These are phyloP conservation scores for Rhizophagus clarus DNA, from an alignment of 192 early-diverging fungal genomes.

Conservation along the genomic window DNA sequence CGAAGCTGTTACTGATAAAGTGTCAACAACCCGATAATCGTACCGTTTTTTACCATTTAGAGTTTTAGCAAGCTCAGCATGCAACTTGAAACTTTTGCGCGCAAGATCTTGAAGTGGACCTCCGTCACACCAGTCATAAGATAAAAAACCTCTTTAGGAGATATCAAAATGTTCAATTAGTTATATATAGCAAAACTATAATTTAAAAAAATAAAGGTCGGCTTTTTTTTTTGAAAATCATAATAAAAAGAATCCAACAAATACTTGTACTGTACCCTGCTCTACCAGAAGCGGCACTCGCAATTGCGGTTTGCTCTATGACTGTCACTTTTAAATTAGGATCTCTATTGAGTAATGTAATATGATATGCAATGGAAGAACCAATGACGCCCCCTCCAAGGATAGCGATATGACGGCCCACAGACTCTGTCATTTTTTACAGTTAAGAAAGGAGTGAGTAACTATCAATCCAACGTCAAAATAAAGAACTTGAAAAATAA, in stretches of 20 bases:
- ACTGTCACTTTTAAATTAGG: slow-evolving; percentile 39
- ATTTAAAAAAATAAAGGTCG: not conserved
- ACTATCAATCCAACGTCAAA: not conserved
- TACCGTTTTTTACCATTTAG: slow-evolving; percentile 41
- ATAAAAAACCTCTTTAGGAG: slow-evolving; percentile 43
- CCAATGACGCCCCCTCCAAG: slow-evolving; percentile 51
- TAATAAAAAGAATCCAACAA: not conserved
- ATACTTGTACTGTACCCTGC: slow-evolving; percentile 33
- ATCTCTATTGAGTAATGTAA: slow-evolving; percentile 35
- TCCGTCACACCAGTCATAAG: slow-evolving; percentile 47
- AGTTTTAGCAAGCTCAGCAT: slow-evolving; percentile 41
- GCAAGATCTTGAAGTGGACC: slow-evolving; percentile 36
- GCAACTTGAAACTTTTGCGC: slow-evolving; percentile 44
- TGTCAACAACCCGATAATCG: slow-evolving; percentile 44
- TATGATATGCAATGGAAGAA: slow-evolving; percentile 46
- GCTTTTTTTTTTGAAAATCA: not conserved
- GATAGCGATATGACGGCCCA: slow-evolving; percentile 41
- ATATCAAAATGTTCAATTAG: not conserved
- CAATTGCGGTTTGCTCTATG: slow-evolving; percentile 46
- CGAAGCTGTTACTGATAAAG: slow-evolving; percentile 38
- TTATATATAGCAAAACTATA: not conserved
- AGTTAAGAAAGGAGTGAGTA: not conserved
- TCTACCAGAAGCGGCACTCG: slow-evolving; percentile 47
- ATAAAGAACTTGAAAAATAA: not conserved
- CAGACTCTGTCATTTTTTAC: slow-evolving; percentile 6